Conservation (phyloP, 495 filamentous ascomycete genomes). For the Pyrenula massariospora region DNA sequence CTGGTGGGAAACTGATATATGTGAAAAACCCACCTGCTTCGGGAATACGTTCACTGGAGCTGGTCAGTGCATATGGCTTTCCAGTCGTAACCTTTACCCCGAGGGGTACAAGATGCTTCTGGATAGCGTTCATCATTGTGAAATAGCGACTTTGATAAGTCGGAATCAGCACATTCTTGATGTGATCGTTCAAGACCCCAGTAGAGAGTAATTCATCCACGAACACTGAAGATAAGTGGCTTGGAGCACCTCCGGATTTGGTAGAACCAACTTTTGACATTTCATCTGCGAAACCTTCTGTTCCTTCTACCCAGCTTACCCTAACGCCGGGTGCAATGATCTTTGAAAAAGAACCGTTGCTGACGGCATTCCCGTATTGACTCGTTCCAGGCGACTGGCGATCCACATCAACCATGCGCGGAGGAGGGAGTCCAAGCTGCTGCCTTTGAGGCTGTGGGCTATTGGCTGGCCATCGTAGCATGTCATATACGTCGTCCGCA, state of each 20-base stretch:
- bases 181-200: slow-evolving; percentile 35
- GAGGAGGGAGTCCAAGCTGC: slow-evolving; percentile 24
- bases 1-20: slow-evolving; percentile 55
- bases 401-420: slow-evolving; percentile 58
- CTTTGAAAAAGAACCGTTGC: slow-evolving; percentile 65
- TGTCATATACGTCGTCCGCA: slow-evolving; percentile 69
- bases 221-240: slow-evolving; percentile 56
- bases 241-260: slow-evolving; percentile 65
- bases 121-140: slow-evolving; percentile 39
- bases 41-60: not conserved
- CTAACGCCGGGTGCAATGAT: slow-evolving; percentile 54
- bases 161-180: slow-evolving; percentile 35
- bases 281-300: slow-evolving; percentile 40
- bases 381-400: not conserved
- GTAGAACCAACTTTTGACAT: slow-evolving; percentile 48
- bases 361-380: slow-evolving; percentile 52
- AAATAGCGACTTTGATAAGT: slow-evolving; percentile 46
- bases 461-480: slow-evolving; percentile 44
- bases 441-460: slow-evolving; percentile 5
- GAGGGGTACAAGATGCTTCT: slow-evolving; percentile 41
- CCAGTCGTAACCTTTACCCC: slow-evolving; percentile 27
- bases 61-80: not conserved
- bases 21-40: slow-evolving; percentile 65
- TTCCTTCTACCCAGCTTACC: slow-evolving; percentile 61
- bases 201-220: slow-evolving; percentile 45